Conservation (phyloP, 2,329 filamentous ascomycete genomes). For the Zalaria sp. region DNA sequence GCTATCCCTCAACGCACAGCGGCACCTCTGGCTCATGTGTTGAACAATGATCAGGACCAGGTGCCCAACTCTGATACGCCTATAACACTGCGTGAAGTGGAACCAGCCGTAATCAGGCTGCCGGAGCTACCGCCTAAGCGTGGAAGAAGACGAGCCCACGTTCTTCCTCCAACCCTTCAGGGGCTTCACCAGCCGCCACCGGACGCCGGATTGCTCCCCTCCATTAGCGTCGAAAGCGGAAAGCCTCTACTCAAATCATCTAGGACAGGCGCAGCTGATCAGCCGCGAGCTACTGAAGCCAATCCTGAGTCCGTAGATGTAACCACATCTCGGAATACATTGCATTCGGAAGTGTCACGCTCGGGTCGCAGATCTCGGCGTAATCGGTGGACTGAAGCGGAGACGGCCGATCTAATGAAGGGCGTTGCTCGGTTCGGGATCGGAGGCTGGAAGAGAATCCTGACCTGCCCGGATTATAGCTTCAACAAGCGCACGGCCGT, state of each 20-base stretch:
- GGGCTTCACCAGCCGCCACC: slow-evolving; percentile 50
- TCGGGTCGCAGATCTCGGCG: slow-evolving; percentile 8
- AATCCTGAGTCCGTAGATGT: not conserved
- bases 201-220: slow-evolving; percentile 45
- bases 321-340: not conserved
- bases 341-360: slow-evolving; percentile 13
- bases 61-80: slow-evolving; percentile 13
- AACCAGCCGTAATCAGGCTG: slow-evolving; percentile 13
- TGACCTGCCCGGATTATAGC: slow-evolving; percentile 39
- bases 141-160: slow-evolving; percentile 16
- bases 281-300: not conserved
- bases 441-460: slow-evolving; percentile 50
- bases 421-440: slow-evolving; percentile 48
- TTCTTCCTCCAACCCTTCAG: slow-evolving; percentile 38
- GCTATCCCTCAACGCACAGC: too few relatives aligned
- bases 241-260: slow-evolving; percentile 2
- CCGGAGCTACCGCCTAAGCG: slow-evolving; percentile 23
- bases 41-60: slow-evolving; percentile 11
- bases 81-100: slow-evolving; percentile 12
- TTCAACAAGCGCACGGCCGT: slow-evolving; percentile 47
- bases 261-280: not conserved
- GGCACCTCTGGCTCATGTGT: not conserved
- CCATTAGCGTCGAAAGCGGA: slow-evolving; percentile 37
- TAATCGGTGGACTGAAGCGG: slow-evolving; percentile 48
- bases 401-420: slow-evolving; percentile 42